A percentile compares a stretch with the other conserved stretches of the same genome.
These are phyloP conservation scores for Silybum marianum DNA, from an alignment of 129 eudicot genomes.

Conservation along the genomic window DNA sequence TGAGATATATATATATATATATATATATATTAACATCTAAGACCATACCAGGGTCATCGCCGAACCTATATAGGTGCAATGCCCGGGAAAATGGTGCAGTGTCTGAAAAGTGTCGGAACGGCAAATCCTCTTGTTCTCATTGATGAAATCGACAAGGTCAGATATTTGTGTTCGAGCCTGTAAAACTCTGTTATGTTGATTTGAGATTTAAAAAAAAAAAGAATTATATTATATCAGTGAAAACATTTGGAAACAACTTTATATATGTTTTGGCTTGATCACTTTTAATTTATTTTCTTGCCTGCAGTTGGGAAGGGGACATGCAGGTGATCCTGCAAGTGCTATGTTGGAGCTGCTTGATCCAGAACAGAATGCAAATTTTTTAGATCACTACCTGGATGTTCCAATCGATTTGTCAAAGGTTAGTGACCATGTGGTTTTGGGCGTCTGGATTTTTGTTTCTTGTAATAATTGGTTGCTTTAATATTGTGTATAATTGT, in stretches of 20 bases:
- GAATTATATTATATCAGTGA: neutral
- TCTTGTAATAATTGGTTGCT: neutral
- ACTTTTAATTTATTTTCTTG: conserved; percentile 1
- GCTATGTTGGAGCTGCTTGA: conserved; percentile 99
- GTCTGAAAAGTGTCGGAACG: conserved; percentile 92
- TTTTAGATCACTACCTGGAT: conserved; percentile 95
- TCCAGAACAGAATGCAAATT: conserved; percentile 97
- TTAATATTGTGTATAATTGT: neutral
- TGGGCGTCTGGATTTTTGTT: neutral
- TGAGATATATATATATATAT: neutral
- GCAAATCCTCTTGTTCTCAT: conserved; percentile 98
- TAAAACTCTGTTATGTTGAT: neutral
- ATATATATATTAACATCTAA: conserved; percentile 25
- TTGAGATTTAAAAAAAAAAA: neutral
- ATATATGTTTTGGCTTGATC: conserved; percentile 1
- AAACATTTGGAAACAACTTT: conserved; percentile 3
- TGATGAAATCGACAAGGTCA: conserved; percentile 98
- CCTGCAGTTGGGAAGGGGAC: conserved; percentile 91
- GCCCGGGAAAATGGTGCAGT: conserved; percentile 99
- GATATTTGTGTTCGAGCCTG: neutral
- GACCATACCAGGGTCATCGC: conserved; percentile 76
- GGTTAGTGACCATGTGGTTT: conserved; percentile 42
- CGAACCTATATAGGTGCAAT: conserved; percentile 98
- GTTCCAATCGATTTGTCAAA: conserved; percentile 93
- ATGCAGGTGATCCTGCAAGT: conserved; percentile 99